Conservation (phyloP, 371 early-diverging fungal genomes). For the Mortierella sp. region DNA sequence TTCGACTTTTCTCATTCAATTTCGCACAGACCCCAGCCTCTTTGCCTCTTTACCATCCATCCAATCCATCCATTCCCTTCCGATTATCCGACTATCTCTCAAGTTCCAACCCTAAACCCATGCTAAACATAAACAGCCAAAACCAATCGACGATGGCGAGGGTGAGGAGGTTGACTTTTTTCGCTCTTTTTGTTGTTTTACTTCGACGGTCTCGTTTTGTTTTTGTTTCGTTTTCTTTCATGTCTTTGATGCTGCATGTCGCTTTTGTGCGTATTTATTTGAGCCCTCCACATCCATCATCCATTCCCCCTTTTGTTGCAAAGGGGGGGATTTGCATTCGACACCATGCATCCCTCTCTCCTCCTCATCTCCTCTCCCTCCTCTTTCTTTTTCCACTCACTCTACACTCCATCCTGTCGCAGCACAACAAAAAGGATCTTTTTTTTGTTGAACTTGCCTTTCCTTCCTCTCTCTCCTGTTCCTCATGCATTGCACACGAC, state of each 20-base stretch:
- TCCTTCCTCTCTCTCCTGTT: neutral
- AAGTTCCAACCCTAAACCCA: no score
- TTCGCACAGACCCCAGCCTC: no score
- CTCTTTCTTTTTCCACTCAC: neutral
- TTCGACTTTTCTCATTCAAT: neutral
- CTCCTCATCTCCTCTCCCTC: no score
- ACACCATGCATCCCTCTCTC: neutral
- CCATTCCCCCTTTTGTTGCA: neutral
- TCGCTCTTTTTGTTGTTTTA: no score
- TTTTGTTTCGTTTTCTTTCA: neutral
- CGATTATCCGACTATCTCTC: neutral
- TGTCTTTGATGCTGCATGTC: neutral
- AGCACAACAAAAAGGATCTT: neutral
- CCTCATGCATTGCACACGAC: neutral
- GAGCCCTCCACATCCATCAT: neutral
- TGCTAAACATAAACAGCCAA: no score
- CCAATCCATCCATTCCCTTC: neutral
- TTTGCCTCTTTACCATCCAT: neutral
- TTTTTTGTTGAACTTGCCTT: no score
- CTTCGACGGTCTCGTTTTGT: no score
- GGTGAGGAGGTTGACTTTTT: no score
- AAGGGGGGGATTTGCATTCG: neutral
- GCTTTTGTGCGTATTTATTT: neutral
- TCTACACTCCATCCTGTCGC: no score
- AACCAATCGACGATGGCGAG: no score